phyloP scores from a whole-genome alignment of 208 protist genomes.

The Wallacemonas sp. region DNA sequence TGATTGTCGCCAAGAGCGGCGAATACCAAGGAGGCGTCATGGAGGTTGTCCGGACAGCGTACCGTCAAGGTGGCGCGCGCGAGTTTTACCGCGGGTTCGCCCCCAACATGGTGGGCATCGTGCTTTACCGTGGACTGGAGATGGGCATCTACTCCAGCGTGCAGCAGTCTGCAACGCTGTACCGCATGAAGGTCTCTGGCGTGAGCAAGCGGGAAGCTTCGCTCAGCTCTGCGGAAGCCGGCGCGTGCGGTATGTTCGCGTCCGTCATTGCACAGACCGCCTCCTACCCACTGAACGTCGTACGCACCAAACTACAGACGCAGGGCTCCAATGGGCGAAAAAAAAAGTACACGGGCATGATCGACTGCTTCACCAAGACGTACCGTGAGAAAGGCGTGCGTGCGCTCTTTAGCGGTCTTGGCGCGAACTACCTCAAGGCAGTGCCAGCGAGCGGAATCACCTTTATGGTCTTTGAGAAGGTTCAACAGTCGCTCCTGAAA shows the following conservation, averaged over 20 bases:
- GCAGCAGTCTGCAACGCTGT: conserved; percentile 86
- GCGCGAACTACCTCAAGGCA: conserved; percentile 88
- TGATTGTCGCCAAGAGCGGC: conserved; percentile 62
- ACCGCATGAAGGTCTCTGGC: conserved; percentile 61
- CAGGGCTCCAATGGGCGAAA: conserved; percentile 83
- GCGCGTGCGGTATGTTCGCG: conserved; percentile 68
- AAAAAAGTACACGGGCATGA: conserved; percentile 78
- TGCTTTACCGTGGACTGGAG: conserved; percentile 86
- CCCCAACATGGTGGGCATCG: conserved; percentile 87
- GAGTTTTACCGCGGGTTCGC: conserved; percentile 85
- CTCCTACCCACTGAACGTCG: conserved; percentile 90
- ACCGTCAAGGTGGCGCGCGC: conserved; percentile 58
- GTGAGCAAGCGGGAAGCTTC: conserved; percentile 65
- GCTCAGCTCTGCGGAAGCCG: conserved; percentile 68
- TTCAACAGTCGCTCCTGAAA: conserved; percentile 55
- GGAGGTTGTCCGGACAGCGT: conserved; percentile 55
- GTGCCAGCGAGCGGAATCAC: conserved; percentile 80
- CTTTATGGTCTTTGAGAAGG: conserved; percentile 88
- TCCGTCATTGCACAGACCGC: conserved; percentile 85
- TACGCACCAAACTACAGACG: conserved; percentile 88
- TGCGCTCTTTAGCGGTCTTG: conserved; percentile 87
- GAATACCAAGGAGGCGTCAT: conserved; percentile 73
- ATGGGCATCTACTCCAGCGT: conserved; percentile 87
- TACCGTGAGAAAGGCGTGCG: conserved; percentile 67
- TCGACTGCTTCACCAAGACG: conserved; percentile 87